Percentiles rank a stretch among this genome's conserved stretches.
Conservation (phyloP, 176 grass and related monocot genomes). For the Oryza coarctata region DNA sequence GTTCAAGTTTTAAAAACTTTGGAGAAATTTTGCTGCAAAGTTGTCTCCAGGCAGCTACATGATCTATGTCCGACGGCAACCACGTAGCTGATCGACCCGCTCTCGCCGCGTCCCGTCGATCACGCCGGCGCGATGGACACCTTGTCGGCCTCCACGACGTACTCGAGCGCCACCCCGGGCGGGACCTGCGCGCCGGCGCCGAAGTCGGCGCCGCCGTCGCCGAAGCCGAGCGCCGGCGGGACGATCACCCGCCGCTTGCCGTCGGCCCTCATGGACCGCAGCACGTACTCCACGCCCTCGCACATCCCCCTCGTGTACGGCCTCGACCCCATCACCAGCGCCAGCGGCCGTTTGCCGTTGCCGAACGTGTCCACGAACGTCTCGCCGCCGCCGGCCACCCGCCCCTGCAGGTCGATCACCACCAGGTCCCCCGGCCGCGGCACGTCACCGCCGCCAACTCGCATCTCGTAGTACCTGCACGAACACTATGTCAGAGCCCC, state of each 20-base stretch:
- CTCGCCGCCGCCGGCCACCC: constrained; percentile 32
- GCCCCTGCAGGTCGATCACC: constrained; percentile 90
- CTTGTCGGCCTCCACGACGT: constrained; percentile 88
- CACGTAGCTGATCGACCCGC: background rate
- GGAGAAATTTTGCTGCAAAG: background rate
- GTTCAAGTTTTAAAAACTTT: background rate
- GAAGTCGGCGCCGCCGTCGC: constrained; percentile 81
- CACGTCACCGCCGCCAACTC: constrained; percentile 68
- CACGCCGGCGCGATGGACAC: constrained; percentile 89
- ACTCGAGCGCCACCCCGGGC: constrained; percentile 57
- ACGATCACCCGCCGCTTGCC: constrained; percentile 77
- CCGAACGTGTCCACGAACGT: constrained; percentile 85
- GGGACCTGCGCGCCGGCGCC: constrained; percentile 49
- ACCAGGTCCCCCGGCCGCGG: constrained; percentile 73
- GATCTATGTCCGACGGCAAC: background rate
- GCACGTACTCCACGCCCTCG: constrained; percentile 74
- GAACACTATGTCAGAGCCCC: background rate
- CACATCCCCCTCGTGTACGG: constrained; percentile 93
- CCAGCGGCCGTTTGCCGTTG: constrained; percentile 69
- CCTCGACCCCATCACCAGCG: constrained; percentile 90
- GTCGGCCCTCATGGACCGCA: constrained; percentile 69
- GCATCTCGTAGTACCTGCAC: constrained; percentile 74
- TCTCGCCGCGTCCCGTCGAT: background rate
- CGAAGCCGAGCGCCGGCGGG: constrained; percentile 59
- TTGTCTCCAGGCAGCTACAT: background rate